These are phyloP conservation scores for Patellifolia procumbens DNA, from an alignment of 179 eudicot species.

Conservation along the genomic window DNA sequence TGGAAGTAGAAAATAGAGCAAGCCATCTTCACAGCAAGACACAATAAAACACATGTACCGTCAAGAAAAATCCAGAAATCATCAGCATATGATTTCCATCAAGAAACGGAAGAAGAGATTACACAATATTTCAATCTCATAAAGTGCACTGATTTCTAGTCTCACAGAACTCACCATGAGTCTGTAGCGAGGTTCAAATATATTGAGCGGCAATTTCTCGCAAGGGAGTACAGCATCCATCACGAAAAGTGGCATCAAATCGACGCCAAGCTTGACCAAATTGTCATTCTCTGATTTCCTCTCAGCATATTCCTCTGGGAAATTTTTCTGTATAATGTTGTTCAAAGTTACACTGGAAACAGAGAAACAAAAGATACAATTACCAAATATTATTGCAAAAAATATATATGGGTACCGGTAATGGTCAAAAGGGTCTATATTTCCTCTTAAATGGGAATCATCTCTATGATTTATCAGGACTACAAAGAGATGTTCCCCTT, in stretches of 20 bases:
- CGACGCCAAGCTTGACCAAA: conserved; percentile 66
- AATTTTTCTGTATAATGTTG: conserved; percentile 89
- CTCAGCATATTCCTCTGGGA: conserved; percentile 94
- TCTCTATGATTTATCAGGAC: conserved; percentile 7
- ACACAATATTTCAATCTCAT: background rate
- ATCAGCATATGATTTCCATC: background rate
- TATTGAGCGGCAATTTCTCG: conserved; percentile 85
- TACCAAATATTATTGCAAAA: background rate
- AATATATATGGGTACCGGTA: background rate
- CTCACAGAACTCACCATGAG: conserved; percentile 75
- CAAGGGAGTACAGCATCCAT: conserved; percentile 97
- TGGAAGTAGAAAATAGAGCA: background rate
- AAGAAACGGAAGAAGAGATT: background rate
- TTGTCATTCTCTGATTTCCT: conserved; percentile 80
- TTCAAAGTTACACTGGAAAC: conserved; percentile 87
- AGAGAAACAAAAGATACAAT: conserved; percentile 16
- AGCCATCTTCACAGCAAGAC: background rate
- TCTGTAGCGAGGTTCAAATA: conserved; percentile 99
- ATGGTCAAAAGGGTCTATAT: background rate
- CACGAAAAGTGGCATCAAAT: conserved; percentile 94
- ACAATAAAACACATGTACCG: background rate
- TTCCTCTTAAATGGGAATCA: background rate
- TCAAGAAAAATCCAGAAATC: background rate
- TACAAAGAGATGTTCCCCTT: background rate
- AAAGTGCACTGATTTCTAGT: background rate